Evolutionary conservation across 2,329 filamentous ascomycete species (phyloP).

Genomic region (Calonectria leucothoes): DNA sequence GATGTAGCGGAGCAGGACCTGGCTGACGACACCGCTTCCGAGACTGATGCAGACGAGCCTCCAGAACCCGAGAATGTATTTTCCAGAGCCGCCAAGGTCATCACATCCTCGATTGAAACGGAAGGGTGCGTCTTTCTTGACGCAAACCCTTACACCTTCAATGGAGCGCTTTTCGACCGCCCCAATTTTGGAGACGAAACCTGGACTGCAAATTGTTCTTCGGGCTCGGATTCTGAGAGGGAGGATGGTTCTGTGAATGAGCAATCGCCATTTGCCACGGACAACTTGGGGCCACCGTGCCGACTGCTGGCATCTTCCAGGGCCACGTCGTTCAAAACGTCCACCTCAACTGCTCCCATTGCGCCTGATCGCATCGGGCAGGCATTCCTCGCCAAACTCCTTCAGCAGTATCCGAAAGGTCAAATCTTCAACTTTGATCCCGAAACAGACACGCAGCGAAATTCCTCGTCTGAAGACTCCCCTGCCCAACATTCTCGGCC

Average conservation of each 20-base stretch:
- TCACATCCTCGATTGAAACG: slow-evolving; percentile 54
- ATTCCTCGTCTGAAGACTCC: slow-evolving; percentile 39
- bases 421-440: slow-evolving; percentile 58
- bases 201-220: neutral
- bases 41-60: neutral
- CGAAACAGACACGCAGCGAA: slow-evolving; percentile 48
- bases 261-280: slow-evolving; percentile 35
- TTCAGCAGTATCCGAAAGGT: slow-evolving; percentile 58
- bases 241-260: neutral
- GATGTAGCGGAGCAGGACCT: neutral
- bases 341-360: neutral
- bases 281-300: slow-evolving; percentile 54
- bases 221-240: neutral
- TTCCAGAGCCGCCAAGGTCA: slow-evolving; percentile 56
- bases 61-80: slow-evolving; percentile 43
- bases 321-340: neutral
- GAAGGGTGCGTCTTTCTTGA: slow-evolving; percentile 52
- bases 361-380: slow-evolving; percentile 28
- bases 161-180: slow-evolving; percentile 2
- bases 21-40: neutral
- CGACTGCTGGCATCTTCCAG: slow-evolving; percentile 12
- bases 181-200: neutral
- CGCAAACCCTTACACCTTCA: slow-evolving; percentile 42
- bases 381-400: slow-evolving; percentile 52
- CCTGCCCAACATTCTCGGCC: neutral